These are phyloP conservation scores for Hyaloperonospora brassicae DNA, from an alignment of 352 stramenopile genomes.

Conservation along the genomic window DNA sequence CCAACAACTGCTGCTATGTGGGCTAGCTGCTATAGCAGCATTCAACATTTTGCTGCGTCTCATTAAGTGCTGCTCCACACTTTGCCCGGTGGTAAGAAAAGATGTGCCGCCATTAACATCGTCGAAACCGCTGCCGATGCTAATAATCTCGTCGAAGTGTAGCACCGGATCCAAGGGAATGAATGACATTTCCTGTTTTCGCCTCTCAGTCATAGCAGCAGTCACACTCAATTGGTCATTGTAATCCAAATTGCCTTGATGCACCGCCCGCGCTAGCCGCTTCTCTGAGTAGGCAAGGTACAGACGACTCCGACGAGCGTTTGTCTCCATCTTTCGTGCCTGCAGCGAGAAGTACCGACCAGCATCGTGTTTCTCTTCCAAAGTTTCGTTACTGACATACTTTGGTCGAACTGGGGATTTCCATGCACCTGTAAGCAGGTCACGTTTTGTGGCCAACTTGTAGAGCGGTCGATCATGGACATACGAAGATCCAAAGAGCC, in stretches of 20 bases:
- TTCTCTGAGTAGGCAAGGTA: conserved; percentile 70
- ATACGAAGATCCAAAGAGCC: conserved; percentile 58
- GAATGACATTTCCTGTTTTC: conserved; percentile 34
- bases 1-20: conserved; percentile 42
- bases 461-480: conserved; percentile 61
- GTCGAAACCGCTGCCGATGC: not conserved
- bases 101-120: not conserved
- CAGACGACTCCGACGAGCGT: conserved; percentile 35
- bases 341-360: conserved; percentile 50
- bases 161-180: conserved; percentile 57
- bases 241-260: conserved; percentile 2
- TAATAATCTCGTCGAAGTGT: conserved; percentile 10
- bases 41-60: conserved; percentile 46
- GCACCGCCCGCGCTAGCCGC: conserved; percentile 19
- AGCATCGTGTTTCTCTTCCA: conserved; percentile 3
- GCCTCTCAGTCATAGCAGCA: not conserved
- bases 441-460: conserved; percentile 38
- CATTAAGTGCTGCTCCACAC: conserved; percentile 57
- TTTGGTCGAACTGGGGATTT: conserved; percentile 11
- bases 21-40: conserved; percentile 27
- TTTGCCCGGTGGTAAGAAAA: conserved; percentile 57
- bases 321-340: conserved; percentile 35
- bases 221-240: no score
- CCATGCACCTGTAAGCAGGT: conserved; percentile 41
- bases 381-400: conserved; percentile 7